A percentile compares a stretch with the other conserved stretches of the same genome.
phyloP scores from a whole-genome alignment of 805 yeast genomes.

The Millerago galiae region DNA sequence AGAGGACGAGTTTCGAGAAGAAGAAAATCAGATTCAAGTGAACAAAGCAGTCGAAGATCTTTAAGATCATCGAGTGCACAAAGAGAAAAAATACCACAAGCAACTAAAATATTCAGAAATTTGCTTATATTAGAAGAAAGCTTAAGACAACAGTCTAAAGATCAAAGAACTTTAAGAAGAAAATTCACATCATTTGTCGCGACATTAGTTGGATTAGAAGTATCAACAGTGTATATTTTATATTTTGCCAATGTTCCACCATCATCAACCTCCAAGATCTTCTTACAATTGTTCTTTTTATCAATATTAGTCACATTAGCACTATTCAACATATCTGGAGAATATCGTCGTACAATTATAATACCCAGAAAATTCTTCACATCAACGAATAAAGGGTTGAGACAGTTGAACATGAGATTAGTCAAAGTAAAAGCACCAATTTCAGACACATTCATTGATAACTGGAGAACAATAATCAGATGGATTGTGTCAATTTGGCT shows the following conservation, averaged over 20 bases:
- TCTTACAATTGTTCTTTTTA: slow-evolving; percentile 48
- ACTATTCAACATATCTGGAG: slow-evolving; percentile 82
- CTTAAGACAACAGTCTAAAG: slow-evolving; percentile 71
- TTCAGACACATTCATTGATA: slow-evolving; percentile 31
- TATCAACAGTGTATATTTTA: slow-evolving; percentile 34
- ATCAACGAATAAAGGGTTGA: slow-evolving; percentile 81
- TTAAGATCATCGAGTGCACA: slow-evolving; percentile 19
- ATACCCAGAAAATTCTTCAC: slow-evolving; percentile 72
- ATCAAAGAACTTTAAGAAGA: slow-evolving; percentile 56
- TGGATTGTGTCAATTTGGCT: slow-evolving; percentile 15
- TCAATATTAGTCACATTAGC: slow-evolving; percentile 62
- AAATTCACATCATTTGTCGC: slow-evolving; percentile 35
- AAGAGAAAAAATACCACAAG: slow-evolving; percentile 32
- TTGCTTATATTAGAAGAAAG: slow-evolving; percentile 81
- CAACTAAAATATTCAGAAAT: slow-evolving; percentile 75
- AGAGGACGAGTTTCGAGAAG: slow-evolving; percentile 9
- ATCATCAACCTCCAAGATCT: slow-evolving; percentile 31
- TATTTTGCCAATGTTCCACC: slow-evolving; percentile 33
- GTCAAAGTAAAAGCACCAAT: slow-evolving; percentile 50
- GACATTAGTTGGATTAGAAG: slow-evolving; percentile 34
- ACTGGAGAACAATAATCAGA: slow-evolving; percentile 25
- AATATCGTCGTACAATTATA: slow-evolving; percentile 78
- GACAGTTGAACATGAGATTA: slow-evolving; percentile 74
- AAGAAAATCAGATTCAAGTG: slow-evolving; percentile 23
- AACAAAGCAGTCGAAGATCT: slow-evolving; percentile 18